phyloP scores from a whole-genome alignment of 1,139 yeast genomes.

The Yamadazyma membranifaciens region DNA sequence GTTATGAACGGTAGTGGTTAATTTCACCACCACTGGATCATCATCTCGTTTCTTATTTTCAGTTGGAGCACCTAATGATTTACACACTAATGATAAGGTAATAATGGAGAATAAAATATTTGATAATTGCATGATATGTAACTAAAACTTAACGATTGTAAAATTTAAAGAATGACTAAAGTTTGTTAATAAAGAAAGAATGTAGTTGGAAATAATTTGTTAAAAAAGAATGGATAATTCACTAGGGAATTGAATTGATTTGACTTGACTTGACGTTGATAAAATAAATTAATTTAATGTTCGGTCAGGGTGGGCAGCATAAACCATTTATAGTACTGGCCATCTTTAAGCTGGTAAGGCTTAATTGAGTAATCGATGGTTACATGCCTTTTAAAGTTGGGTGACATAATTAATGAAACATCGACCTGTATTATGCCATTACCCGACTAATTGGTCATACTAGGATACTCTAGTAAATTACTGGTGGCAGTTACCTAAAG shows the following conservation, averaged over 20 bases:
- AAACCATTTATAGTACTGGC: not conserved
- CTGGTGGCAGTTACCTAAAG: too few species aligned
- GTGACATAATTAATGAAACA: too few species aligned
- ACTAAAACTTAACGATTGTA: slow-evolving; percentile 6
- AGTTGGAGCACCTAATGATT: slow-evolving; percentile 29
- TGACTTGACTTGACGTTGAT: slow-evolving; percentile 1
- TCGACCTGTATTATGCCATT: too few species aligned
- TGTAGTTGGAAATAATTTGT: slow-evolving; percentile 9
- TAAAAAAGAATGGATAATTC: slow-evolving; percentile 9
- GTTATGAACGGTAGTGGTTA: slow-evolving; percentile 37
- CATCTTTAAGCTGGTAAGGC: not conserved
- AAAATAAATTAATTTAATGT: slow-evolving; percentile 1
- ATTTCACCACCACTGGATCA: slow-evolving; percentile 32
- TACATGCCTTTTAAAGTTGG: not conserved
- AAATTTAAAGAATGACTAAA: slow-evolving; percentile 21
- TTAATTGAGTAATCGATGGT: too few species aligned
- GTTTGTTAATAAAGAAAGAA: slow-evolving; percentile 21
- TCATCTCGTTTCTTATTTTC: slow-evolving; percentile 21
- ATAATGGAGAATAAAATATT: slow-evolving; percentile 23
- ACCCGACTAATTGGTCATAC: too few species aligned
- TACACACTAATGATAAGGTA: slow-evolving; percentile 20
- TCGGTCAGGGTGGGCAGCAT: not conserved
- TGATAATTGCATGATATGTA: slow-evolving; percentile 31
- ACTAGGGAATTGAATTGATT: slow-evolving; percentile 5
- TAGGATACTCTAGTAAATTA: too few species aligned